phyloP scores from a whole-genome alignment of 345 rosid genomes.

The Gossypium australe region DNA sequence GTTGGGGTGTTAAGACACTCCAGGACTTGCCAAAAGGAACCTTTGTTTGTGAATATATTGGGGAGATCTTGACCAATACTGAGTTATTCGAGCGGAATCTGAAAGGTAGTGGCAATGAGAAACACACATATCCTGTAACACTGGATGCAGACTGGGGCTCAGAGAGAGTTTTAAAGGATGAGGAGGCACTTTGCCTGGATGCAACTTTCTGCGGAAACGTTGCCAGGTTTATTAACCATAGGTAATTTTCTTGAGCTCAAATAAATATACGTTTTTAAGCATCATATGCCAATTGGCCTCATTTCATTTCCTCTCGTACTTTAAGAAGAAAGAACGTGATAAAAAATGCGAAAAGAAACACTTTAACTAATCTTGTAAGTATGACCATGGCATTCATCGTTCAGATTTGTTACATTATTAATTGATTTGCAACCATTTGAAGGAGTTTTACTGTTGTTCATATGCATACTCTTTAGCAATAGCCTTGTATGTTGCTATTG shows the following conservation, averaged over 20 bases:
- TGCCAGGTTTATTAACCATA: constrained; percentile 88
- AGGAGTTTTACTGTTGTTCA: background rate
- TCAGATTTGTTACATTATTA: background rate
- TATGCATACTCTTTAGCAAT: background rate
- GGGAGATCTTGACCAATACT: constrained; percentile 71
- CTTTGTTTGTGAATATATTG: constrained; percentile 77
- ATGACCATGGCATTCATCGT: background rate
- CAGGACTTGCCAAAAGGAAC: constrained; percentile 85
- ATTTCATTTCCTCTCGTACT: background rate
- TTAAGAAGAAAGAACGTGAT: background rate
- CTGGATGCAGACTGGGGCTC: constrained; percentile 85
- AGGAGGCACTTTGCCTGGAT: constrained; percentile 85
- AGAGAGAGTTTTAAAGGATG: constrained; percentile 52
- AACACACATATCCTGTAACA: constrained; percentile 55
- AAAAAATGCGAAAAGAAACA: background rate
- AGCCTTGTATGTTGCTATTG: background rate
- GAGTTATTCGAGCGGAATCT: constrained; percentile 59
- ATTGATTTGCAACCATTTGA: background rate
- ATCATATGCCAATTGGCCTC: background rate
- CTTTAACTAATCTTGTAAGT: background rate
- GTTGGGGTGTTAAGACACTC: constrained; percentile 85
- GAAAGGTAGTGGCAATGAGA: constrained; percentile 30
- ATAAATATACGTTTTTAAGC: background rate
- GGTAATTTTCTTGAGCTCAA: constrained; percentile 37
- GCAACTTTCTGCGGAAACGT: constrained; percentile 71